Conservation (phyloP, 495 filamentous ascomycete species). For the Trichoderma asperelloides region DNA sequence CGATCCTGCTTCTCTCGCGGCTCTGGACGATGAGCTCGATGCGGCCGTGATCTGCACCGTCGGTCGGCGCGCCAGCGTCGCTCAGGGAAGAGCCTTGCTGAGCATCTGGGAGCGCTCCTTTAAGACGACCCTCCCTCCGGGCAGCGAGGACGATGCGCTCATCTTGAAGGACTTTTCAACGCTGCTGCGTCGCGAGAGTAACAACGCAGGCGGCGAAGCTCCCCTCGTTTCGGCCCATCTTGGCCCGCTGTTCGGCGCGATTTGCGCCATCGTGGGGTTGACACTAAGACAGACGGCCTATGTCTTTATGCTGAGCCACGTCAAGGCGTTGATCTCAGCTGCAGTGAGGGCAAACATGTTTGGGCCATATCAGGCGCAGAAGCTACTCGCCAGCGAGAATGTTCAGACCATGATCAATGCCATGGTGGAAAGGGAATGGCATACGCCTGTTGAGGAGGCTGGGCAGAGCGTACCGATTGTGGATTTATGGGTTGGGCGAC, state of each 20-base stretch:
- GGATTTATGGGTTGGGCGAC: slow-evolving; percentile 90
- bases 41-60: slow-evolving; percentile 82
- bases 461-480: slow-evolving; percentile 81
- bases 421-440: slow-evolving; percentile 52
- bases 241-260: slow-evolving; percentile 69
- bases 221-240: slow-evolving; percentile 55
- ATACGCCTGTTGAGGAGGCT: slow-evolving; percentile 56
- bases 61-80: slow-evolving; percentile 70
- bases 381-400: slow-evolving; percentile 57
- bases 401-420: slow-evolving; percentile 53
- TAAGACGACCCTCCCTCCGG: slow-evolving; percentile 14
- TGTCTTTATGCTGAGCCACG: slow-evolving; percentile 79
- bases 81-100: slow-evolving; percentile 78
- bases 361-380: slow-evolving; percentile 86
- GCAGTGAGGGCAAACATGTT: slow-evolving; percentile 82
- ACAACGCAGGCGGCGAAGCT: slow-evolving; percentile 5
- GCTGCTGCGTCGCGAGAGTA: slow-evolving; percentile 21
- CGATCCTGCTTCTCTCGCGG: slow-evolving; percentile 44
- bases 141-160: slow-evolving; percentile 13
- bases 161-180: slow-evolving; percentile 27
- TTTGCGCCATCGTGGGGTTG: slow-evolving; percentile 56
- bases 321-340: slow-evolving; percentile 79
- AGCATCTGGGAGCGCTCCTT: slow-evolving; percentile 83
- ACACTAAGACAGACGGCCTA: slow-evolving; percentile 61
- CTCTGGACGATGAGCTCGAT: slow-evolving; percentile 77